Conservation (phyloP, 352 stramenopile genomes). For the Globisporangium paroecandrum region DNA sequence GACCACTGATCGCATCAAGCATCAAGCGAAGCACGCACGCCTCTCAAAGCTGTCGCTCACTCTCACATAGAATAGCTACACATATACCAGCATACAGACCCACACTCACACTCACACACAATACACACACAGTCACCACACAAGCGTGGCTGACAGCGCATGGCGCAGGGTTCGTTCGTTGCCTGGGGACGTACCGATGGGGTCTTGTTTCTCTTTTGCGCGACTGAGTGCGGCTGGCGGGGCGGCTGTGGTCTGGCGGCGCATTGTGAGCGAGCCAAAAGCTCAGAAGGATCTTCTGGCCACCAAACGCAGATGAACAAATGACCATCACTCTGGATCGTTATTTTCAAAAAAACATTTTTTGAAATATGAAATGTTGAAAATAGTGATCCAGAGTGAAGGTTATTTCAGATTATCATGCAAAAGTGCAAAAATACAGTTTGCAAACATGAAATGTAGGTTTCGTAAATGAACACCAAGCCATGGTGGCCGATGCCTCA, state of each 20-base stretch:
- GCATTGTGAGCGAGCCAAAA: not conserved
- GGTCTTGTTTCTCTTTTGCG: constrained; percentile 4
- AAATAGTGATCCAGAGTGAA: no score
- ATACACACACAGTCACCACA: not conserved
- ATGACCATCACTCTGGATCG: not conserved
- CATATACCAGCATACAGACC: not conserved
- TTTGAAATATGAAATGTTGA: no score
- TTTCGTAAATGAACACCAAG: not conserved
- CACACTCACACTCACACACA: constrained; percentile 2
- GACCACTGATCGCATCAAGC: not conserved
- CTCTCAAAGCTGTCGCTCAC: not conserved
- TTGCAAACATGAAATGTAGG: no score
- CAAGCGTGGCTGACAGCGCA: not conserved
- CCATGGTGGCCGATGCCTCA: not conserved
- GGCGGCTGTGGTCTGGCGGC: not conserved
- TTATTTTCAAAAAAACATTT: not conserved
- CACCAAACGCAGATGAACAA: not conserved
- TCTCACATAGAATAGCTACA: not conserved
- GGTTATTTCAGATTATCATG: no score
- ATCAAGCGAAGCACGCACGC: not conserved
- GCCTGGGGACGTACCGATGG: constrained; percentile 1
- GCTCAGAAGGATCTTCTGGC: constrained; percentile 7
- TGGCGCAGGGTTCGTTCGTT: not conserved
- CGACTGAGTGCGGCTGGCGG: constrained; percentile 1
- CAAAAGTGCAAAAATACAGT: no score